Evolutionary conservation across 768 basidiomycete genomes (phyloP).

Genomic region (Collybia mongolica): DNA sequence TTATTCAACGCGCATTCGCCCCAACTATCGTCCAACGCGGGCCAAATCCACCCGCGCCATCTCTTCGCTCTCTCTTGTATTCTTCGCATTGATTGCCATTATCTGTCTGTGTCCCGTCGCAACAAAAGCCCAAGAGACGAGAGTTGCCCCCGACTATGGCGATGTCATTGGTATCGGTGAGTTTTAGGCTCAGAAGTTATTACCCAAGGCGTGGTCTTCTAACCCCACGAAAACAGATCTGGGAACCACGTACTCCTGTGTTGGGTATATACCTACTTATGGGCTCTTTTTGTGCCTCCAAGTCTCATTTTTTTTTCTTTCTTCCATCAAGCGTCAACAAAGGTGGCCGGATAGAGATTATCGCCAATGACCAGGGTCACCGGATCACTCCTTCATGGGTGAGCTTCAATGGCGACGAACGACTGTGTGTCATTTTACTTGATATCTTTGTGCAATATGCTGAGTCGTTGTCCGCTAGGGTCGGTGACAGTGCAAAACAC

Average conservation of each 20-base stretch:
- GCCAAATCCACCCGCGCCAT: slow-evolving; percentile 11
- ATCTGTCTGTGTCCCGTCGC: slow-evolving; percentile 66
- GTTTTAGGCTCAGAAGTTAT: slow-evolving; percentile 18
- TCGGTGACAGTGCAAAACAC: slow-evolving; percentile 15
- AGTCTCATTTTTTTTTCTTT: slow-evolving; percentile 21
- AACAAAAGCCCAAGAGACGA: slow-evolving; percentile 39
- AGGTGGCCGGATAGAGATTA: slow-evolving; percentile 65
- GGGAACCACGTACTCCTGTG: slow-evolving; percentile 85
- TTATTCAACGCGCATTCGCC: slow-evolving; percentile 10
- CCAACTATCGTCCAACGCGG: slow-evolving; percentile 8
- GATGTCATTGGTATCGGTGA: slow-evolving; percentile 80
- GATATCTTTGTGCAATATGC: not conserved
- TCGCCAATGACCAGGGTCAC: slow-evolving; percentile 89
- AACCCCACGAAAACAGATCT: slow-evolving; percentile 47
- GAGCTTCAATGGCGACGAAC: slow-evolving; percentile 87
- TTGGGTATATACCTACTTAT: slow-evolving; percentile 24
- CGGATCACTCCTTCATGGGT: slow-evolving; percentile 92
- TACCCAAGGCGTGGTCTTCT: too few relatives aligned
- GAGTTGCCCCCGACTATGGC: slow-evolving; percentile 52
- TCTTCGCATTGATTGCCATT: slow-evolving; percentile 57
- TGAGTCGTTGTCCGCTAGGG: not conserved
- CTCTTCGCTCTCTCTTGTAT: slow-evolving; percentile 45
- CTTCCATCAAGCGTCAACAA: slow-evolving; percentile 46
- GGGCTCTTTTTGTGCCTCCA: not conserved
- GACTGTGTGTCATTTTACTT: slow-evolving; percentile 30